A percentile compares a stretch with the other conserved stretches of the same genome.
Conservation (phyloP, 2,329 filamentous ascomycete genomes). For the Sclerotinia nivalis region DNA sequence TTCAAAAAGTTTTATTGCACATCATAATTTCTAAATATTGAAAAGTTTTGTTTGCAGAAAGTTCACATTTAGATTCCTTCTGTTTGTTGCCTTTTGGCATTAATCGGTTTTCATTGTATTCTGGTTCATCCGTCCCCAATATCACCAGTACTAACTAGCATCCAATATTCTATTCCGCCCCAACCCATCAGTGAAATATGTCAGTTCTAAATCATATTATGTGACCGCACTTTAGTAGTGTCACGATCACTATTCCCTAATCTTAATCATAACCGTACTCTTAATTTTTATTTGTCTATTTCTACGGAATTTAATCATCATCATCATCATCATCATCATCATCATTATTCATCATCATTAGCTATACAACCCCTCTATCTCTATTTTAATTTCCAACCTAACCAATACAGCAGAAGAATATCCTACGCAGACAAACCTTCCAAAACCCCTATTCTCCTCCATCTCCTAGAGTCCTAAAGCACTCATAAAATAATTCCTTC, state of each 20-base stretch:
- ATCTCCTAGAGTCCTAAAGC: background rate
- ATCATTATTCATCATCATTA: background rate
- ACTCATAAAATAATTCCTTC: background rate
- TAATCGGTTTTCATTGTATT: too few species aligned
- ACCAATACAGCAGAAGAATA: conserved; percentile 3
- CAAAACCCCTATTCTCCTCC: background rate
- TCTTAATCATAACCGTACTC: background rate
- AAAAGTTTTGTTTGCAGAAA: background rate
- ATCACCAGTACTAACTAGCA: background rate
- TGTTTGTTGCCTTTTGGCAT: too few species aligned
- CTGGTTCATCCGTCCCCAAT: background rate
- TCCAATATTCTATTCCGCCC: background rate
- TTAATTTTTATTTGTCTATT: background rate
- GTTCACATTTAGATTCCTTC: background rate
- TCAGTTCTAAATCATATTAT: background rate
- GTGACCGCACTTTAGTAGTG: background rate
- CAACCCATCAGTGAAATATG: background rate
- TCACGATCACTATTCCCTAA: background rate
- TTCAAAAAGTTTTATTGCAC: background rate
- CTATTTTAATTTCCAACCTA: background rate
- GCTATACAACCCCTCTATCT: background rate
- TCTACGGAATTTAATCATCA: background rate
- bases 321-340: too few species aligned
- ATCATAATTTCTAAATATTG: too few species aligned
- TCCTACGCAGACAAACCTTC: background rate